Evolutionary conservation across 768 basidiomycete genomes (phyloP), one percentile per base, ranked within the genome.

Genomic region (Amanita brunnescens): DNA sequence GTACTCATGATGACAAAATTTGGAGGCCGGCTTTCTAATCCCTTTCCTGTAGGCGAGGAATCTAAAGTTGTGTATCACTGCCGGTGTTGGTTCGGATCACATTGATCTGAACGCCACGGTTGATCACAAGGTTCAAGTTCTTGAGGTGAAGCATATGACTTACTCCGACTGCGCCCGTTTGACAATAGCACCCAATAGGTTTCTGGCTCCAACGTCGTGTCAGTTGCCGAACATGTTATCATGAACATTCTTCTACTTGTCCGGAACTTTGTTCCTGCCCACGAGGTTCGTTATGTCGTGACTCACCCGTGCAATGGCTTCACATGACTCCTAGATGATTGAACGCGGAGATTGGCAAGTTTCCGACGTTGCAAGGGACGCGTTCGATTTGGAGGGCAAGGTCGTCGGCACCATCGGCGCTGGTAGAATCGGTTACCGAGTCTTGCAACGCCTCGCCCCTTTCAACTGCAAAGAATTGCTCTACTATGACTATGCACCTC

Each of bases 231-330:
- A 67, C 89, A 91, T 65, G 90, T 90, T 54, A 67, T 91, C 52
- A 92, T 92, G 90, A 84, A 81, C 65, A 94, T 95, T 58, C 81
- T 95, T 45, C 71, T 89, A 34, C 83, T 94, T 51, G 91, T 95
- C 62, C 81, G 91, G 63, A 95, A 95, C 80, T 92, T 86, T 59
- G 74, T 85, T 21, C 87, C 86, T 20, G 88, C 87, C 7, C 91
- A 93, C 65, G 88, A 93, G 77, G 80, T 82, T 59, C 57, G 70
- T 16, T 33, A 38, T 37, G 8, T 33, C 37, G 4, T 18, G 12
- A 29, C 6, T 33, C 10, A 14, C 30, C 35, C 8, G 10, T 39
- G 2, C 12, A 23, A 8, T 16, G 30, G 21, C 30, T 23, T 29
- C 34, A 33, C 10, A 9, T n/a, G 5, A 26, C 34, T 10, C 37